Evolutionary conservation across 805 yeast species (phyloP), one percentile per base, ranked within the genome.

Genomic region (Yarrowia osloensis): DNA sequence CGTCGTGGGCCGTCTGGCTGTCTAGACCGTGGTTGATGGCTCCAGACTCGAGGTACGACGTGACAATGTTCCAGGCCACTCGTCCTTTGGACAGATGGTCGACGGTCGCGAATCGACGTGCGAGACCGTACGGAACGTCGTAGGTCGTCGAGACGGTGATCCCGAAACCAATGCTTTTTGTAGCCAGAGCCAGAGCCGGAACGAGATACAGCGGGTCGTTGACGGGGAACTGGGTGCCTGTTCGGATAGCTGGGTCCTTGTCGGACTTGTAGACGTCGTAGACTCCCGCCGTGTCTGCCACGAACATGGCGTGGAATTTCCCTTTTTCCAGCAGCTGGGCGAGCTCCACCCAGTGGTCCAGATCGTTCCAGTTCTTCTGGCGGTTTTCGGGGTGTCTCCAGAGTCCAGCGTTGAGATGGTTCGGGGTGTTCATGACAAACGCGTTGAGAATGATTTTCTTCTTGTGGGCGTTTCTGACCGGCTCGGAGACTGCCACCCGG

Each of bases 21-120:
- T 75, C 76, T 9, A 78, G 78, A 69, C 80, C 80, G 37, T 79
- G 70, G 67, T 80, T 79, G 67, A 79, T 71, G 2, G 83, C 79
- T 4, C 81, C 83, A 71, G 80, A 76, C 52, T 80, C 82, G 62
- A 79, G 73, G 67, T 80, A 81, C 0, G 82, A 78, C 11, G 82
- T 77, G 33, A 81, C 83, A 29, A 81, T 77, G 70, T 81, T 81
- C 84, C 84, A 81, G 17, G 83, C 84, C 50, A 81, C 73, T 70
- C 84, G 73, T 2, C 84, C 84, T 12, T 74, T 73, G 9, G 81
- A 77, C 44, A 80, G 74, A 68, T 80, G 81, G 68, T 81, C 84
- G 54, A 81, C 72, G 0, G 84, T 80, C 9, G 83, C 81, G 67
- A 81, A 70, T 61, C 83, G 74, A 70, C 84, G 74, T 2, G 81